Conservation (phyloP, 1,284 basidiomycete genomes). For the Polyporus tsugae region DNA sequence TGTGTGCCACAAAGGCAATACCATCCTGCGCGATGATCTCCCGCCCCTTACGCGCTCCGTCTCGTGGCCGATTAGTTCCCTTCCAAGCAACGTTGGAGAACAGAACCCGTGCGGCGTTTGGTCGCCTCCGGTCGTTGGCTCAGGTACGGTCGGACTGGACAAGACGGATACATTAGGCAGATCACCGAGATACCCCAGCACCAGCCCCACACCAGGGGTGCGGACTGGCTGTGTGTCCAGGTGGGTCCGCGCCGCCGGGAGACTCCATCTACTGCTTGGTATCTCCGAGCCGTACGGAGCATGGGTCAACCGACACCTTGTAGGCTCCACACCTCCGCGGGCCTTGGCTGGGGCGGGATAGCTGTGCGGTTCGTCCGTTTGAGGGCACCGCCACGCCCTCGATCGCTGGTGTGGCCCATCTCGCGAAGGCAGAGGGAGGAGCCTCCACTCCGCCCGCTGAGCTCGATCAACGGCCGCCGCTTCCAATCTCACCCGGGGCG, state of each 20-base stretch:
- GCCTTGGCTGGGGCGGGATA: neutral
- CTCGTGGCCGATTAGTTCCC: neutral
- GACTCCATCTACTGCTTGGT: neutral
- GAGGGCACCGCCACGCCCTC: neutral
- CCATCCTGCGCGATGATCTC: neutral
- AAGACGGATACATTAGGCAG: neutral
- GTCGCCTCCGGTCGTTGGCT: neutral
- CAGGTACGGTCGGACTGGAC: slow-evolving; percentile 3
- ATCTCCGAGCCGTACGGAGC: neutral
- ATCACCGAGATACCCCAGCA: neutral
- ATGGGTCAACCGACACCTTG: neutral
- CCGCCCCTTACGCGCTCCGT: neutral
- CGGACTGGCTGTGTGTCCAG: slow-evolving; percentile 8
- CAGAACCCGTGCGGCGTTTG: neutral
- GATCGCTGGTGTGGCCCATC: neutral
- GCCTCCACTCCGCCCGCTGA: neutral
- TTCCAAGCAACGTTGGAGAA: neutral
- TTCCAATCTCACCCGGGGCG: neutral
- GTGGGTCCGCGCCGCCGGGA: neutral
- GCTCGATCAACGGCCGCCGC: slow-evolving; percentile 1
- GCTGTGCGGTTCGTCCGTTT: neutral
- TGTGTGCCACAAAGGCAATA: neutral
- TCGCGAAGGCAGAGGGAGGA: neutral
- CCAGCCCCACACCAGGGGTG: neutral
- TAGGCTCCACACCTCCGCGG: neutral